Base-by-base conservation (phyloP, 192 early-diverging fungal species). In the Geranomyces variabilis region DNA sequence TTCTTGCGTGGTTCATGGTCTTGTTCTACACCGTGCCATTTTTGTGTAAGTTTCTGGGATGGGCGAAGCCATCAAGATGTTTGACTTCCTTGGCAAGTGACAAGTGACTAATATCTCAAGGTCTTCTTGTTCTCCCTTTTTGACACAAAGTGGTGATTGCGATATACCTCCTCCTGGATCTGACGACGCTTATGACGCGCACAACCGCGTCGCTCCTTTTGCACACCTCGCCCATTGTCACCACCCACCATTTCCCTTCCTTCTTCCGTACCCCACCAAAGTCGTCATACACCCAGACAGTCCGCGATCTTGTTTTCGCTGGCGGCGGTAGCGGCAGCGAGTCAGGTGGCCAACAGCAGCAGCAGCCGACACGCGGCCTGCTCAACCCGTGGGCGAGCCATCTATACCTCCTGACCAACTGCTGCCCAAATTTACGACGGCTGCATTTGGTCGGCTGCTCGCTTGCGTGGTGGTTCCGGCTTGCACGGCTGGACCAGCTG, bases 391-490 rank as follows among this genome's bases (percentile, higher is more conserved):
- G 62, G 61, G 70, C 70, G 14, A 64, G 61, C 45, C 71, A 74
- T 22, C 46, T 74, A 6, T 74, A 74, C 55, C 71, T 74, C 63
- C 71, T 74, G 12, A 66, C 71, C 3, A 59, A 34, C 34, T 67
- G 65, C 63, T 67, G 63, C 57, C 63, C 71, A 17, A 65, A 66
- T 55, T 41, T 74, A 21, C 31, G 30, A 12, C 53, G 55, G 19
- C 33, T 74, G 21, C 64, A 67, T 44, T 49, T 74, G 12, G 53
- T 59, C 21, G 64, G 79, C 2, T 67, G 76, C 34, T 77, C 75
- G 17, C 61, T 80, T 6, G 75, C 79, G 17, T 80, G 79, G 79
- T 80, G 79, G 79, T 80, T 80, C 63, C 79, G 79, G 2, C 58
- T 80, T 33, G 73, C 69, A 46, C 60, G 58, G 29, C 65, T 75